phyloP scores from a whole-genome alignment of 176 grass and related monocot genomes.

The Olyra latifolia region DNA sequence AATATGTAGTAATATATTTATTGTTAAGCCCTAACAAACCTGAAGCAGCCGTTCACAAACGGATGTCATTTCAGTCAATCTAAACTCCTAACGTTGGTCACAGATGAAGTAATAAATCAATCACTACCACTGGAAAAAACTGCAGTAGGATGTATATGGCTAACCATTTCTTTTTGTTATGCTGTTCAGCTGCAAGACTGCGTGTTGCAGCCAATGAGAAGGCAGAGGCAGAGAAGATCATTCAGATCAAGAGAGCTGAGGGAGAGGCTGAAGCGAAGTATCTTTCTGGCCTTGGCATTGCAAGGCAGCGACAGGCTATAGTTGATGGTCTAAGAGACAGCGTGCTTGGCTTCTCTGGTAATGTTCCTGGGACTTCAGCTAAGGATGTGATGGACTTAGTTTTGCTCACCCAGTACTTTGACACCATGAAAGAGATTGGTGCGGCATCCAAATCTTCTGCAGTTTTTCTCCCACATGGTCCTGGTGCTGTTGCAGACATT shows the following conservation, averaged over 20 bases:
- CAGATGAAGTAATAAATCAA: not conserved
- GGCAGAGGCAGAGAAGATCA: constrained; percentile 55
- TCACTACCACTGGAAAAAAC: not conserved
- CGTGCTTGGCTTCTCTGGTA: constrained; percentile 43
- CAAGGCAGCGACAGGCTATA: constrained; percentile 46
- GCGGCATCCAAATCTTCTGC: constrained; percentile 45
- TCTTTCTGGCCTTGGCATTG: constrained; percentile 44
- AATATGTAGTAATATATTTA: not conserved
- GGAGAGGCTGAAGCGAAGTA: constrained; percentile 52
- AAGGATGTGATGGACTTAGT: constrained; percentile 53
- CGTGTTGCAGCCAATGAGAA: constrained; percentile 47
- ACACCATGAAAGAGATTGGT: constrained; percentile 54
- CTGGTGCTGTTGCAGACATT: constrained; percentile 51
- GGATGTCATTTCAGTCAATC: not conserved
- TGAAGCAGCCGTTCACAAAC: not conserved
- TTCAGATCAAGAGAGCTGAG: constrained; percentile 55
- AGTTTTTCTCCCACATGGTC: constrained; percentile 49
- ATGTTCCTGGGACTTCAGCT: constrained; percentile 46
- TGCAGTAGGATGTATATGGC: not conserved
- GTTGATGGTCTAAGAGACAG: constrained; percentile 49
- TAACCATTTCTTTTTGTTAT: constrained; percentile 13
- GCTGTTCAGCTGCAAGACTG: constrained; percentile 43
- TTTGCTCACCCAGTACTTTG: constrained; percentile 40
- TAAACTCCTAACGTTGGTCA: not conserved
- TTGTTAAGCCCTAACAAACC: not conserved